Conservation (phyloP, 768 basidiomycete genomes). For the Amanita molliuscula region DNA sequence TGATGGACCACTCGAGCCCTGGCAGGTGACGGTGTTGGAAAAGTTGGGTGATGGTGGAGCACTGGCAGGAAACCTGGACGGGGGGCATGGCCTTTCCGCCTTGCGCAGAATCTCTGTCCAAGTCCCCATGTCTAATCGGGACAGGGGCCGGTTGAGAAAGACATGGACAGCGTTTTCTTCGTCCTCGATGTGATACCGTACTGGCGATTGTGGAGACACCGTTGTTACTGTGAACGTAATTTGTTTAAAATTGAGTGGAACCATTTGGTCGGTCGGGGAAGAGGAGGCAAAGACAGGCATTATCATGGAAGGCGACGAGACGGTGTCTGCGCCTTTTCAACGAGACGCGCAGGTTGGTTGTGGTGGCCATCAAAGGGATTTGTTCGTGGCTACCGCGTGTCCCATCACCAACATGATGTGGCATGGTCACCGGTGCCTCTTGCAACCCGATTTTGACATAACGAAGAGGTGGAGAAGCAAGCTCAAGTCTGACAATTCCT, state of each 20-base stretch:
- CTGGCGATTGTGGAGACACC: constrained; percentile 2
- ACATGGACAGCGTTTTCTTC: constrained; percentile 3
- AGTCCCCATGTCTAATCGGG: constrained; percentile 5
- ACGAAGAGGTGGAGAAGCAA: no score
- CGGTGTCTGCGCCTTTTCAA: constrained; percentile 2
- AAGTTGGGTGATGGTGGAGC: constrained; percentile 4
- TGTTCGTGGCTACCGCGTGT: no score
- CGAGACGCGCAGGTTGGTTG: background rate
- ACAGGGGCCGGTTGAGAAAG: constrained; percentile 5
- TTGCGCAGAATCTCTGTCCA: constrained; percentile 1
- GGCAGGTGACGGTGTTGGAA: background rate
- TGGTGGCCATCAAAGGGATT: constrained; percentile 2
- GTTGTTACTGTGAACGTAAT: constrained; percentile 3
- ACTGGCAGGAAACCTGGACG: background rate
- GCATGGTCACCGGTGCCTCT: no score
- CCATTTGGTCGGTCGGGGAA: background rate
- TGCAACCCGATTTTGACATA: no score
- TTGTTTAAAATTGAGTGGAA: constrained; percentile 3
- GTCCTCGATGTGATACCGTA: constrained; percentile 5
- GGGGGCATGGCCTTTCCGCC: constrained; percentile 3
- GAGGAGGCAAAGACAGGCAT: background rate
- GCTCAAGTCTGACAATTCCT: no score
- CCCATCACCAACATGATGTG: no score
- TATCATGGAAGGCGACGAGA: background rate
- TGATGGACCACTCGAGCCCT: background rate